Base-by-base conservation (phyloP, 2,329 filamentous ascomycete species). In the Akanthomyces uredinophilus region DNA sequence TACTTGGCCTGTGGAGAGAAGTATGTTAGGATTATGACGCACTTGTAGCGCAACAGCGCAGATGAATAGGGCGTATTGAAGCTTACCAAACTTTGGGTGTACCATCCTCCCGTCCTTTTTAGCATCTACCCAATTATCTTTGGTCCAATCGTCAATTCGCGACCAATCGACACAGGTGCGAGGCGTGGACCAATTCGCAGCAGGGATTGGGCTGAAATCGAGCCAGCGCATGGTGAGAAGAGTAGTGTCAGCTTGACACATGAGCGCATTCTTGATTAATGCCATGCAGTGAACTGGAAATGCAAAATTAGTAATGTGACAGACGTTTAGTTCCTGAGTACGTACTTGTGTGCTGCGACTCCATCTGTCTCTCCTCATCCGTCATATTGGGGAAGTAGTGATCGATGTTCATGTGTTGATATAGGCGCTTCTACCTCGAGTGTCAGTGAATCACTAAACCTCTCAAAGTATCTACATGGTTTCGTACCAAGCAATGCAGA, bases 321-420 rank as follows among this genome's bases (percentile, higher is more conserved):
- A 27, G 10, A 44, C 8, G 13, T 27, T 18, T 22, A 14, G 39
- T 3, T 29, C 10, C 7, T 4, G 11, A 14, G 37, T 20, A 14
- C 53, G n/a, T 46, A 55, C 53, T 55, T 29, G 53, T 55, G 39
- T 55, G 53, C 53, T 55, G 53, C 7, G 53, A 55, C 24, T 55
- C 53, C 53, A 44, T 46, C 16, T 46, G 53, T 20, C 53, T 29
- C 53, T 55, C 53, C 24, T 55, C 39, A 13, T 55, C 53, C 16
- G 53, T 55, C 53, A 55, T 55, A 24, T 55, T 55, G 22, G 53
- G 53, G 18, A 55, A 55, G 53, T 55, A 55, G 41, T 55, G 41
- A 22, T 55, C 53, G 13, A 55, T 14, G 11, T 55, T 55, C 39
- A 55, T 55, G 53, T 55, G 53, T 11, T 55, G 53, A 55, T 55